Conservation (phyloP, 345 rosid genomes). For the Kernera saxatilis region DNA sequence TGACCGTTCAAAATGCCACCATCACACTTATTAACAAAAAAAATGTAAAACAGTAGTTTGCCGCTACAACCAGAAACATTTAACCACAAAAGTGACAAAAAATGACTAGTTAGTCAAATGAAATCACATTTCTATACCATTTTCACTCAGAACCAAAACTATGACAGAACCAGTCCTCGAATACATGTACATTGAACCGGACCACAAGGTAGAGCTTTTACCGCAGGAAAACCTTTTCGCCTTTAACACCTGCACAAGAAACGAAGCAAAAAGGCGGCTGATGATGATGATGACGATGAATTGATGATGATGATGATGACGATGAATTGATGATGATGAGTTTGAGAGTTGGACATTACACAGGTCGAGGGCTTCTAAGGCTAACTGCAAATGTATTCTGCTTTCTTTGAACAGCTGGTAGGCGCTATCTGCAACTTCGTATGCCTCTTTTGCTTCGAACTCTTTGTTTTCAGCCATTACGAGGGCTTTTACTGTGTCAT, state of each 20-base stretch:
- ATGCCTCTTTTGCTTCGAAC: neutral
- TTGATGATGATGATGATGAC: too few species aligned
- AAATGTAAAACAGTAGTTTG: too few species aligned
- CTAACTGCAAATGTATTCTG: neutral
- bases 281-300: too few species aligned
- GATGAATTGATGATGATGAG: neutral
- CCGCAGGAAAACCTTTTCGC: neutral
- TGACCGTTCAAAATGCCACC: too few species aligned
- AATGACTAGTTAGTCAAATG: neutral
- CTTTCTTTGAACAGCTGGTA: slow-evolving; percentile 33
- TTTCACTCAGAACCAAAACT: neutral
- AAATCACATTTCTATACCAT: neutral
- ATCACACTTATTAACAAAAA: too few species aligned
- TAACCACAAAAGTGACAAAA: neutral
- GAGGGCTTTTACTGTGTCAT: slow-evolving; percentile 38
- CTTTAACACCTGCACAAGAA: slow-evolving; percentile 1
- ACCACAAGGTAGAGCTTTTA: neutral
- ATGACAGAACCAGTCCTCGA: neutral
- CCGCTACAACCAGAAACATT: neutral
- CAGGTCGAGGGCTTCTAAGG: neutral
- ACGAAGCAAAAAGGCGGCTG: neutral
- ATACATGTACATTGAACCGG: neutral
- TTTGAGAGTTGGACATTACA: neutral
- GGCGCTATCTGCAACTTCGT: slow-evolving; percentile 39
- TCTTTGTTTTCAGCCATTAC: slow-evolving; percentile 52